Conservation (phyloP, 495 filamentous ascomycete genomes). For the Hypoxylon lienhwacheense region DNA sequence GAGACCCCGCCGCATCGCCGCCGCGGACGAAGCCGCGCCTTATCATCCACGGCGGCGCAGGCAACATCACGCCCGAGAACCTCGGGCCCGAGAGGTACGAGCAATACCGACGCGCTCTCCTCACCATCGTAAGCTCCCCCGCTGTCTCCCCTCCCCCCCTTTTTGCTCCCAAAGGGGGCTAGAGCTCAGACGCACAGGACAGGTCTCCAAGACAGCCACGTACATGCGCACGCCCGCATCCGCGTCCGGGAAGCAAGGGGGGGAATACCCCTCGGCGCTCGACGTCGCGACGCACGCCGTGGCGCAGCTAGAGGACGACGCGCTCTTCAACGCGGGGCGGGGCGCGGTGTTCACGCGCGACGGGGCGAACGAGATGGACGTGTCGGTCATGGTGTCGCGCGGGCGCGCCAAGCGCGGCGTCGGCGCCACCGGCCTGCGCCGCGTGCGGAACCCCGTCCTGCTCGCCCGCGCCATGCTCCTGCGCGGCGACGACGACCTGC, state of each 20-base stretch:
- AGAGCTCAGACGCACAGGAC: neutral
- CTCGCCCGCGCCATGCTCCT: constrained; percentile 74
- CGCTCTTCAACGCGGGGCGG: constrained; percentile 82
- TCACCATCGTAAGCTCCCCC: constrained; percentile 52
- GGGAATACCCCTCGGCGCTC: constrained; percentile 56
- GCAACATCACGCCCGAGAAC: constrained; percentile 70
- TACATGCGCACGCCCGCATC: constrained; percentile 42
- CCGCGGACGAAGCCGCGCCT: constrained; percentile 59
- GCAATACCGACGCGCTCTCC: constrained; percentile 64
- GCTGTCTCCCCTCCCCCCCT: neutral
- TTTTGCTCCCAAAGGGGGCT: neutral
- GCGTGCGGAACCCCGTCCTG: constrained; percentile 76
- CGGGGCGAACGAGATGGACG: constrained; percentile 84
- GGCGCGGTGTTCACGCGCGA: constrained; percentile 85
- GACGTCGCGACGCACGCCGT: constrained; percentile 78
- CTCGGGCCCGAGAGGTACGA: constrained; percentile 63
- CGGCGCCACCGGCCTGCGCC: constrained; percentile 69
- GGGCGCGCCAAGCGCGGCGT: constrained; percentile 73
- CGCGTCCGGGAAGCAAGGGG: constrained; percentile 1
- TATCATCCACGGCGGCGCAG: constrained; percentile 89
- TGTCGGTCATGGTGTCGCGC: constrained; percentile 84
- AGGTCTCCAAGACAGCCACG: constrained; percentile 41
- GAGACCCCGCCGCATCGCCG: constrained; percentile 7
- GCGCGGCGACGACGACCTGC: constrained; percentile 56
- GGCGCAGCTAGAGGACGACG: constrained; percentile 73